Evolutionary conservation across 2,329 filamentous ascomycete species (phyloP), one percentile per base, ranked within the genome.

Genomic region (Tothia fuscella): DNA sequence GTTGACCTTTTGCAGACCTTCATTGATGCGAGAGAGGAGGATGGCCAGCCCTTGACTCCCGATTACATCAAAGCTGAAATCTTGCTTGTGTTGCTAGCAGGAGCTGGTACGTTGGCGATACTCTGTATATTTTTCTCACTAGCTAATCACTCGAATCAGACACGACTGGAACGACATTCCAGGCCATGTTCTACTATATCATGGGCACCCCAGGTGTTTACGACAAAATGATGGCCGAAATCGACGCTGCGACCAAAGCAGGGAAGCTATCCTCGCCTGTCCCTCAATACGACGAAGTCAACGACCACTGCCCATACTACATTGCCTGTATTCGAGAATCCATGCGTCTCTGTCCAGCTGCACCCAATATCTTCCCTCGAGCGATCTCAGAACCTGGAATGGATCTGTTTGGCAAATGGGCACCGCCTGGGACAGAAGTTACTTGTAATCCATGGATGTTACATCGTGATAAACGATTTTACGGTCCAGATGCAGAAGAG

Each of bases 1-100:
- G 56, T 67, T 17, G 73, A 77, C 49, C 57, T 76, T 0, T 58
- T 78, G 4, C 72, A 77, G 49, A 72, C 66, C 51, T 62, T 64
- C 46, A 49, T 64, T 34, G 55, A 63, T 42, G 60, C 59, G 4
- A 48, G 58, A 10, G 52, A 53, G 17, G 53, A 57, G 9, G 51
- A 61, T 0, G 66, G 63, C 12, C 56, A 67, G 43, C 66, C 67
- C 1, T 54, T 72, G 0, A 59, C 67, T 21, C 55, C 68, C 40
- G 64, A 71, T 4, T 69, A 70, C 47, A 66, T 73, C 56, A 70
- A 67, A 48, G 67, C 69, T 1, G 70, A 74, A 49, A 64, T 71
- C 19, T 56, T 73, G 2, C 60, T 73, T 0, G 65, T 73, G 3
- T 57, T 25, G 13, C 20, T 41, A 6, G 29, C 25, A 67, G 42